A percentile compares a stretch with the other conserved stretches of the same genome.
Conservation (phyloP, 2,329 filamentous ascomycete species). For the Clarireedia sp. region DNA sequence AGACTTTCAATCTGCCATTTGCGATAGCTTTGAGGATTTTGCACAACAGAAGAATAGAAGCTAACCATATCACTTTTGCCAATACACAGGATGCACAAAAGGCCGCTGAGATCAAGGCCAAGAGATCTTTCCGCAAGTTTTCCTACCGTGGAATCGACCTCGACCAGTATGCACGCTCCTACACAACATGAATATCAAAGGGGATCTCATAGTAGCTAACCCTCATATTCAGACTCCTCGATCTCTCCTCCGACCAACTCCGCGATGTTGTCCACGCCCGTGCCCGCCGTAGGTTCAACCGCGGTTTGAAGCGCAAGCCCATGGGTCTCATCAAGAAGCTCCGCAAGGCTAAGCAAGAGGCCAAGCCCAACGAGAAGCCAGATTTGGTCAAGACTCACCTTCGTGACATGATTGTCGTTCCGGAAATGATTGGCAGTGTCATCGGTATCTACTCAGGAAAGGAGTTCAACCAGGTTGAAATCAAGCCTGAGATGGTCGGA, state of each 20-base stretch:
- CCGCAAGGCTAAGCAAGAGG: conserved; percentile 98
- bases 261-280: conserved; percentile 99
- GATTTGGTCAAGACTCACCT: conserved; percentile 99
- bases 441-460: conserved; percentile 99
- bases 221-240: conserved; percentile 69
- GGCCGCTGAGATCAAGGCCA: conserved; percentile 99
- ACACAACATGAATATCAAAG: conserved; percentile 26
- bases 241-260: conserved; percentile 97
- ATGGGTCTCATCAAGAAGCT: conserved; percentile 99
- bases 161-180: conserved; percentile 71
- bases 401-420: conserved; percentile 99
- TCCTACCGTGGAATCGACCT: conserved; percentile 99
- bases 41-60: conserved; percentile 1
- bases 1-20: background rate
- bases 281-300: conserved; percentile 98
- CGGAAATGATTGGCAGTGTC: conserved; percentile 99
- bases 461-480: conserved; percentile 99
- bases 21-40: no score
- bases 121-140: conserved; percentile 99
- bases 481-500: conserved; percentile 99
- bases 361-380: conserved; percentile 99
- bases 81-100: conserved; percentile 77
- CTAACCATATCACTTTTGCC: conserved; percentile 29
- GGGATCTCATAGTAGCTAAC: conserved; percentile 29
- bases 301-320: conserved; percentile 98